Evolutionary conservation across 495 filamentous ascomycete species (phyloP).

Genomic region (Penicillium egyptiacum): DNA sequence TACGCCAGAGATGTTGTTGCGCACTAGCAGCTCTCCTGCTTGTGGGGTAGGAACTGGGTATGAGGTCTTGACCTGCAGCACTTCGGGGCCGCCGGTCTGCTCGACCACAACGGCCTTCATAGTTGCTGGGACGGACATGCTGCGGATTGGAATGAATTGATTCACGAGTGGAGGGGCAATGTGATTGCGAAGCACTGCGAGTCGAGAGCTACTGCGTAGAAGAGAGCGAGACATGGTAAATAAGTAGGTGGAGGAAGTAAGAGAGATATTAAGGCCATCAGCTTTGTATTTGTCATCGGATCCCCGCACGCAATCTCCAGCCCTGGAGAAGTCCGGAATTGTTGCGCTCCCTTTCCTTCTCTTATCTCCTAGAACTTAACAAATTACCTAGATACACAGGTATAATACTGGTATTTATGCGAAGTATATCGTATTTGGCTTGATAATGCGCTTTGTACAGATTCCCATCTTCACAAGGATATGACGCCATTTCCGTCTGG

Average conservation of each 20-base stretch:
- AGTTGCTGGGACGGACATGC: conserved; percentile 56
- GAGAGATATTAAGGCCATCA: conserved; percentile 3
- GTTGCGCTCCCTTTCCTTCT: not conserved
- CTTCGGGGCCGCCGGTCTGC: conserved; percentile 74
- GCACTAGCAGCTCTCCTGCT: conserved; percentile 75
- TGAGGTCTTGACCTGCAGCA: conserved; percentile 71
- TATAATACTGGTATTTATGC: not conserved
- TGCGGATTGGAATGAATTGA: conserved; percentile 18
- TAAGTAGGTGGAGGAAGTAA: not conserved
- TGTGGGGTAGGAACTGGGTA: conserved; percentile 71
- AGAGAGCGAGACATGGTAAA: conserved; percentile 19
- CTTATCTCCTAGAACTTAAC: not conserved
- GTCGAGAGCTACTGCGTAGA: conserved; percentile 21
- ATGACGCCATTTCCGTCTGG: not conserved
- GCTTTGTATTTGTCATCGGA: conserved; percentile 5
- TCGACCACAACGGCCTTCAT: conserved; percentile 78
- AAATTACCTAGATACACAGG: too few species aligned
- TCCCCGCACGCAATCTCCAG: conserved; percentile 4
- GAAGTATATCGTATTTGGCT: not conserved
- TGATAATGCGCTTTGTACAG: not conserved
- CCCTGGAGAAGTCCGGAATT: conserved; percentile 1
- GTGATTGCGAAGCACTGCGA: conserved; percentile 28
- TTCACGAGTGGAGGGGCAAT: not conserved
- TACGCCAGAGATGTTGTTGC: conserved; percentile 81
- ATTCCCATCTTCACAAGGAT: not conserved